Percentiles rank a stretch among this genome's conserved stretches.
These are phyloP conservation scores for Fomitopsis serialis DNA, from an alignment of 768 basidiomycete genomes.

Conservation along the genomic window DNA sequence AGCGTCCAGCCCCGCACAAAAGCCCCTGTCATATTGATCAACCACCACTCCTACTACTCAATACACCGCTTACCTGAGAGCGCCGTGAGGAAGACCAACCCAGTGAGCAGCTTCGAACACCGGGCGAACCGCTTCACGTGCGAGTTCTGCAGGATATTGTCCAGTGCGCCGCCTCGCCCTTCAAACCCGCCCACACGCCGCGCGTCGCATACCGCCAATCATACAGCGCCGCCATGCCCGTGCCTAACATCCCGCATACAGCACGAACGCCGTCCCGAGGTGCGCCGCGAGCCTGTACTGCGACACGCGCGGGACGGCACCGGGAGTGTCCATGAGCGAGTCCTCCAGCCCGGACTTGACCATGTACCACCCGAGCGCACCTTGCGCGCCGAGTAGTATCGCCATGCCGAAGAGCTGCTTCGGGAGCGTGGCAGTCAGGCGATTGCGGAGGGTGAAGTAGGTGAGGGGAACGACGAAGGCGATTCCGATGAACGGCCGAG, in stretches of 20 bases:
- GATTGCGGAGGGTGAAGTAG: constrained; percentile 72
- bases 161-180: constrained; percentile 32
- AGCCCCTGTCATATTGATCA: constrained; percentile 57
- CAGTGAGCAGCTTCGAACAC: constrained; percentile 58
- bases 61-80: constrained; percentile 62
- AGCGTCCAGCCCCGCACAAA: constrained; percentile 98
- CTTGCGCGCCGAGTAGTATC: constrained; percentile 84
- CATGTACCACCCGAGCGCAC: constrained; percentile 98
- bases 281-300: constrained; percentile 97
- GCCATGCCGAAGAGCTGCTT: constrained; percentile 68
- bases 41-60: neutral
- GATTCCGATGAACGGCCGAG: constrained; percentile 85
- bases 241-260: constrained; percentile 92
- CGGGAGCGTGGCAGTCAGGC: constrained; percentile 60
- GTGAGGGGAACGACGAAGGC: constrained; percentile 79
- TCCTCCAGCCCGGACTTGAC: constrained; percentile 93
- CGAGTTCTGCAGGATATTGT: constrained; percentile 48
- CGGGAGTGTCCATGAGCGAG: constrained; percentile 71
- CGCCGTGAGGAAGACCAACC: constrained; percentile 85
- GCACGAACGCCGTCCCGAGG: constrained; percentile 81
- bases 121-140: constrained; percentile 52
- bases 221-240: constrained; percentile 67
- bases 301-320: constrained; percentile 88
- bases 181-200: constrained; percentile 54
- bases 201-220: constrained; percentile 71